Evolutionary conservation across 106 monocot species (phyloP), one percentile per base, ranked within the genome.

Genomic region (Platanthera guangdongensis): DNA sequence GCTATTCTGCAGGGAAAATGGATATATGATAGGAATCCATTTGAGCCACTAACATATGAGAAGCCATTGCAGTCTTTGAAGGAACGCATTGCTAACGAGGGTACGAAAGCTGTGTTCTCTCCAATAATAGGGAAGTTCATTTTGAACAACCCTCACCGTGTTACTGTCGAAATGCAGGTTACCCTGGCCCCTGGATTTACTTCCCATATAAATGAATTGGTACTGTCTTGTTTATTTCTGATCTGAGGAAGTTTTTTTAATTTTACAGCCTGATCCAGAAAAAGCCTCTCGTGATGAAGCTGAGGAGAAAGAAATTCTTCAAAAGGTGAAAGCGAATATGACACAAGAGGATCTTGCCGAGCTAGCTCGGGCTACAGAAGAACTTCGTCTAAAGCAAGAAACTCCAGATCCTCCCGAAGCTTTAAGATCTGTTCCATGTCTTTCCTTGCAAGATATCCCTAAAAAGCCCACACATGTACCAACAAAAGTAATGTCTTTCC

Each of bases 341-440:
- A 99, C 92, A 54, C 69, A 82, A 78, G 97, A 94, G 74, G 97
- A 99, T 81, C 94, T 99, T 81, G 91, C 92, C 63, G 92, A 94
- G 78, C 80, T 99, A 57, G 91, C 94, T 51, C 82, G 87, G 74
- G 88, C 88, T 48, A 99, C 97, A 51, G 78, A 92, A 57, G 97
- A 99, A 68, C 86, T 99, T 7, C 89, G 94, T 18, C 79, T 92
- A 54, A 99, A 94, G 74, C 97, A 99, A 86, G 97, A 99, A 86
- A 99, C 97, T 72, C 94, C 97, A 53, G 97, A 99, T 84, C 86
- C 97, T 50, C 97, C 97, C 62, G 97, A 99, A 92, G 97, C 91
- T 83, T 84, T 99, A 67, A 94, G 68, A 94, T 80, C 84, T 77
- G 84, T 99, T 47, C 97, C 97, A 21, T 92, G 97, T 51, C 85